These are phyloP conservation scores for Abrus pulchellus DNA, from an alignment of 306 rosid species.

Conservation along the genomic window DNA sequence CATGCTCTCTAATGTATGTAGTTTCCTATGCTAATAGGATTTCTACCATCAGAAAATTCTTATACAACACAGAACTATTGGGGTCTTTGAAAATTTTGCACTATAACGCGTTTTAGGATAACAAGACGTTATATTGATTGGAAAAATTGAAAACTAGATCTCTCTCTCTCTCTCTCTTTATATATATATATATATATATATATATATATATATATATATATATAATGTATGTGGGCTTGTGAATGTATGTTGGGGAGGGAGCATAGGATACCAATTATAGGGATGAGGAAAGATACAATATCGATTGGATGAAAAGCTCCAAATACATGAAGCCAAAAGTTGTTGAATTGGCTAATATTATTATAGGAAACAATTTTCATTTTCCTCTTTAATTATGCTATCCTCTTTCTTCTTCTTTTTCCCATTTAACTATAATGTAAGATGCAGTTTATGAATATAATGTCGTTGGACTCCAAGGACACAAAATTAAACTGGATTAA, in stretches of 20 bases:
- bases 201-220: not conserved
- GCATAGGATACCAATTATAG: conserved; percentile 64
- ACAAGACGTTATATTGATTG: not conserved
- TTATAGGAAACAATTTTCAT: not conserved
- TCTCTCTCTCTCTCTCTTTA: too few species aligned
- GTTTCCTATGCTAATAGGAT: not conserved
- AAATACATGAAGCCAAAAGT: conserved; percentile 65
- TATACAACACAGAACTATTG: not conserved
- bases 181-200: too few species aligned
- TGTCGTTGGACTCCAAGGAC: too few species aligned
- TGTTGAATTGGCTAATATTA: conserved; percentile 37
- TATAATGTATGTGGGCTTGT: conserved; percentile 48
- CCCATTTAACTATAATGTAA: not conserved
- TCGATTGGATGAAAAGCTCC: conserved; percentile 55
- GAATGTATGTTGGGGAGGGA: conserved; percentile 28
- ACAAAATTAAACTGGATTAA: too few species aligned
- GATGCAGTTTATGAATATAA: not conserved
- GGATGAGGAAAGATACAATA: conserved; percentile 56
- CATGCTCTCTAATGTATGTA: not conserved
- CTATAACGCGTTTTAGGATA: conserved; percentile 37
- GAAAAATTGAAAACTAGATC: not conserved
- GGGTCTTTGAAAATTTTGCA: conserved; percentile 38
- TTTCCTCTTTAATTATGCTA: conserved; percentile 10
- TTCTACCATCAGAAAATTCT: not conserved
- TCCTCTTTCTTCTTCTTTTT: not conserved